phyloP scores from a whole-genome alignment of 352 stramenopile species.

The Globisporangium uncinulatum region DNA sequence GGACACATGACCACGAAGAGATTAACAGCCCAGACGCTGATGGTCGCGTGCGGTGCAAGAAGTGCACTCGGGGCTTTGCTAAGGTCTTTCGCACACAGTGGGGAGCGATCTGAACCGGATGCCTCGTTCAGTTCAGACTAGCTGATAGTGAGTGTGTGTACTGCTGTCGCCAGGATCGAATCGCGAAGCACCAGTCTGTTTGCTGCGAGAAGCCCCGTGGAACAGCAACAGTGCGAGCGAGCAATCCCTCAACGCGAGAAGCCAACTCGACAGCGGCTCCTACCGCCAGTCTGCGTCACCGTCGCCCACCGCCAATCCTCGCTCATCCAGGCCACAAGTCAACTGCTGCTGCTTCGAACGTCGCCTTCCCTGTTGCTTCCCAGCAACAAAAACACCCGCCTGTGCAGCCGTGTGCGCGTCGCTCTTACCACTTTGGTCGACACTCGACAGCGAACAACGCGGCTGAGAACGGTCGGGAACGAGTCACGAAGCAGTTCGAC shows the following conservation, averaged over 20 bases:
- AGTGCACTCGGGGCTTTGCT: constrained; percentile 48
- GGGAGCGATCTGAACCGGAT: too few relatives aligned
- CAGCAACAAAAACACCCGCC: background rate
- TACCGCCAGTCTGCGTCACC: background rate
- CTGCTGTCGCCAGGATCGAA: constrained; percentile 29
- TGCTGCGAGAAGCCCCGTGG: constrained; percentile 17
- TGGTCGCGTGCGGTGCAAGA: constrained; percentile 48
- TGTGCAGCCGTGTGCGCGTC: background rate
- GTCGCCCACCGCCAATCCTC: background rate
- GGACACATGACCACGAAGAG: constrained; percentile 3
- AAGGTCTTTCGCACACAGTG: constrained; percentile 6
- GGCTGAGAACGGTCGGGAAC: constrained; percentile 1
- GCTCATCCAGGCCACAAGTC: background rate
- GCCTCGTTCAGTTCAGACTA: too few relatives aligned
- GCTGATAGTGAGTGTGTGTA: background rate
- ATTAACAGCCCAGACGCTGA: constrained; percentile 41
- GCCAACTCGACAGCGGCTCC: constrained; percentile 1
- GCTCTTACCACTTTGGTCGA: constrained; percentile 6
- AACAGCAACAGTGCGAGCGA: background rate
- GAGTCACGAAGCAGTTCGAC: constrained; percentile 14
- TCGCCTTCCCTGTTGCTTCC: background rate
- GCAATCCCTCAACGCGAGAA: background rate
- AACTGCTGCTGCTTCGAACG: background rate
- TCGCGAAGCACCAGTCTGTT: constrained; percentile 67
- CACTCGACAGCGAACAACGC: background rate